Evolutionary conservation across 352 stramenopile species (phyloP).

Genomic region (Phytophthora capsici): DNA sequence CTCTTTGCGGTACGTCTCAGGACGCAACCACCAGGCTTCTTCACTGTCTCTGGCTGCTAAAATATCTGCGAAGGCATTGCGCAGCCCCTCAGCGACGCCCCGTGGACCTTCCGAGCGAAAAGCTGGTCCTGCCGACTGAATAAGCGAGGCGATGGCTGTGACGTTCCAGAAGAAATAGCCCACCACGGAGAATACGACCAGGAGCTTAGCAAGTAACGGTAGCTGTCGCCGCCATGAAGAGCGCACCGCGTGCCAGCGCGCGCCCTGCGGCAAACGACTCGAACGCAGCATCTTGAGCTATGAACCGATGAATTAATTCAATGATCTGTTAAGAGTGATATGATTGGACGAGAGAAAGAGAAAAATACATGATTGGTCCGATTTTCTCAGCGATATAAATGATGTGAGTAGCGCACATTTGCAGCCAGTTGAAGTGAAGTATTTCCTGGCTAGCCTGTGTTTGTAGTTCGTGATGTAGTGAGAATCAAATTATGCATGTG

Average conservation of each 20-base stretch:
- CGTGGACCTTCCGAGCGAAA: conserved; percentile 19
- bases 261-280: conserved; percentile 23
- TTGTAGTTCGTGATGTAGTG: too few relatives aligned
- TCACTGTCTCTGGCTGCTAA: conserved; percentile 12
- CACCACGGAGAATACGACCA: conserved; percentile 34
- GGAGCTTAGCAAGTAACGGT: conserved; percentile 33
- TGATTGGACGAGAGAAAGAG: background rate
- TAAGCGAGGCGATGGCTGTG: conserved; percentile 44
- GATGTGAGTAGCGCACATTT: background rate
- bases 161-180: conserved; percentile 67
- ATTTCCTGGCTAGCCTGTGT: too few relatives aligned
- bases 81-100: conserved; percentile 10
- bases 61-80: conserved; percentile 13
- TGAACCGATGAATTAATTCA: background rate
- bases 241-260: conserved; percentile 31
- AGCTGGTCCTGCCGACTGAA: conserved; percentile 15
- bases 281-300: conserved; percentile 26
- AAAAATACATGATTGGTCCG: conserved; percentile 7
- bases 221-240: conserved; percentile 30
- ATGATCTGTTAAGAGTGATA: background rate
- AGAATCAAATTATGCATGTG: too few relatives aligned
- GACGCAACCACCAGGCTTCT: conserved; percentile 59
- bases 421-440: background rate
- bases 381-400: background rate
- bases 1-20: conserved; percentile 50